A percentile compares a stretch with the other conserved stretches of the same genome.
Conservation (phyloP, 2,329 filamentous ascomycete genomes). For the Ramularia endophylla region DNA sequence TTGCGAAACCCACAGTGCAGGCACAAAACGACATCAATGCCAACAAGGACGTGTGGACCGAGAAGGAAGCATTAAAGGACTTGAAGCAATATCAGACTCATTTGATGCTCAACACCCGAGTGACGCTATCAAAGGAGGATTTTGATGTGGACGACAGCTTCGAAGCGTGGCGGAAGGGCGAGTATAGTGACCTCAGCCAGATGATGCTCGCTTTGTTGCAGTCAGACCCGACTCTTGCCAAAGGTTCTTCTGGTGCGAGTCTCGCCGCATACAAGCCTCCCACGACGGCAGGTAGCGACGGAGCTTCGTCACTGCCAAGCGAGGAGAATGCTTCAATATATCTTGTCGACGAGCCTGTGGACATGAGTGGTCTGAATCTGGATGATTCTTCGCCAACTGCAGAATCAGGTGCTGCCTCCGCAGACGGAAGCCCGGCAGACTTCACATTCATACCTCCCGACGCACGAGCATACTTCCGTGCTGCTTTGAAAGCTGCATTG, state of each 20-base stretch:
- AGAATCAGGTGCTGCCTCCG: slow-evolving; percentile 29
- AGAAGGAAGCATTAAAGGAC: slow-evolving; percentile 83
- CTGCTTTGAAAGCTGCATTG: slow-evolving; percentile 72
- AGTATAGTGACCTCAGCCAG: slow-evolving; percentile 78
- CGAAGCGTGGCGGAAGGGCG: slow-evolving; percentile 84
- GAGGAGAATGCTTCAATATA: slow-evolving; percentile 42
- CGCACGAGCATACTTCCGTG: slow-evolving; percentile 74
- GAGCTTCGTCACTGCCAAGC: slow-evolving; percentile 38
- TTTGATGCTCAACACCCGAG: slow-evolving; percentile 71
- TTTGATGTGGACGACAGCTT: slow-evolving; percentile 89
- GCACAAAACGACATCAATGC: slow-evolving; percentile 83
- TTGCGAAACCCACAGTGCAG: slow-evolving; percentile 70
- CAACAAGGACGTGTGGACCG: slow-evolving; percentile 77
- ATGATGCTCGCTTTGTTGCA: slow-evolving; percentile 91
- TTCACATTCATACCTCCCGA: slow-evolving; percentile 90
- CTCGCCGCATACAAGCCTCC: slow-evolving; percentile 23
- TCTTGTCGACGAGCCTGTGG: slow-evolving; percentile 61
- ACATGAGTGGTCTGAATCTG: slow-evolving; percentile 60
- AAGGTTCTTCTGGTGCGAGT: slow-evolving; percentile 56
- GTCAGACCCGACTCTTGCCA: slow-evolving; percentile 77
- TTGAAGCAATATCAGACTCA: slow-evolving; percentile 91
- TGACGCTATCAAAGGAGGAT: slow-evolving; percentile 72
- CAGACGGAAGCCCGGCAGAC: slow-evolving; percentile 34
- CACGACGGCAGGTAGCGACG: slow-evolving; percentile 17
- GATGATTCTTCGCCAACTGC: slow-evolving; percentile 38